phyloP scores from a whole-genome alignment of 1,284 basidiomycete species.

The Vanrija sp. region DNA sequence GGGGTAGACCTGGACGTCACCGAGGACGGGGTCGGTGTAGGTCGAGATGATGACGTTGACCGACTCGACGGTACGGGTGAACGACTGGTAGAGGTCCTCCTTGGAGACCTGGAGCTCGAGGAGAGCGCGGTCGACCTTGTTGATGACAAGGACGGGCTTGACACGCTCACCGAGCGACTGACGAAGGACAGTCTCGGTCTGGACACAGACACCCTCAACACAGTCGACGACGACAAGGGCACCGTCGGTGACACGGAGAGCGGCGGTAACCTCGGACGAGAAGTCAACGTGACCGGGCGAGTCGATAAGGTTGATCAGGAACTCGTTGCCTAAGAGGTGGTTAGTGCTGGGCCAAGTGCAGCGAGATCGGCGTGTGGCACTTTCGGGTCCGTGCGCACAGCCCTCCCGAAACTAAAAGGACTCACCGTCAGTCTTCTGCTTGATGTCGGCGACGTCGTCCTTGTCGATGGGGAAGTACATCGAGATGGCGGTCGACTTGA shows the following conservation, averaged over 20 bases:
- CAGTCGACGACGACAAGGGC: constrained; percentile 98
- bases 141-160: constrained; percentile 99
- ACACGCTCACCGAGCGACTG: constrained; percentile 98
- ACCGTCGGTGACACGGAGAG: constrained; percentile 99
- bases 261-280: constrained; percentile 99
- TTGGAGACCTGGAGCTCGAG: constrained; percentile 97
- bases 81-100: constrained; percentile 96
- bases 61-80: constrained; percentile 94
- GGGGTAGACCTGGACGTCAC: constrained; percentile 98
- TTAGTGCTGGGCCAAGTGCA: not conserved
- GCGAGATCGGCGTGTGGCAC: no score
- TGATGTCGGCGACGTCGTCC: constrained; percentile 78
- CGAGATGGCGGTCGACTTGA: constrained; percentile 99
- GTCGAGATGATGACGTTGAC: constrained; percentile 99
- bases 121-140: constrained; percentile 99
- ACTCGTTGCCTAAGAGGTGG: constrained; percentile 69
- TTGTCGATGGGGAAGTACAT: constrained; percentile 98
- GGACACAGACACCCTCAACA: constrained; percentile 99
- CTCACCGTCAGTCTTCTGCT: constrained; percentile 87
- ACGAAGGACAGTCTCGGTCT: constrained; percentile 98
- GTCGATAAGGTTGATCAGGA: constrained; percentile 99
- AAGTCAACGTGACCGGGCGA: constrained; percentile 99
- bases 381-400: no score
- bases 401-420: not conserved
- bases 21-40: constrained; percentile 90